These are phyloP conservation scores for Tricholomella constricta DNA, from an alignment of 768 basidiomycete genomes.

Conservation along the genomic window DNA sequence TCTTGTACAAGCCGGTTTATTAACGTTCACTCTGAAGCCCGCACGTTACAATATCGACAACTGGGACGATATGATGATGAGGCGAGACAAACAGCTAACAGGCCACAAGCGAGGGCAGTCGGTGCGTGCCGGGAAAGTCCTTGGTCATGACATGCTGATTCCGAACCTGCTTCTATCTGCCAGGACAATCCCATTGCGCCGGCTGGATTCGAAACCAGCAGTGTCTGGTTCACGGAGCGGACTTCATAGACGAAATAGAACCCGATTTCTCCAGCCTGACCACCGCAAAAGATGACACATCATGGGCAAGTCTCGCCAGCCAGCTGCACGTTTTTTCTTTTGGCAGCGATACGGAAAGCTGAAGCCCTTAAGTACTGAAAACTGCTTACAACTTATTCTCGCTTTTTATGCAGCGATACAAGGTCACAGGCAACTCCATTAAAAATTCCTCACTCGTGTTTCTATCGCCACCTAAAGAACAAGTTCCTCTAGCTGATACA, in stretches of 20 bases:
- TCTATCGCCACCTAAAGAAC: conserved; percentile 43
- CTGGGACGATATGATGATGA: conserved; percentile 98
- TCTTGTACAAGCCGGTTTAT: not conserved
- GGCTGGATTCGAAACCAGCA: conserved; percentile 69
- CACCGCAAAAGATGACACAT: too few species aligned
- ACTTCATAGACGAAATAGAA: conserved; percentile 37
- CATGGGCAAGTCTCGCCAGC: too few species aligned
- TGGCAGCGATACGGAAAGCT: too few species aligned
- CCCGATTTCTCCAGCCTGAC: not conserved
- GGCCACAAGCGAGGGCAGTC: conserved; percentile 85
- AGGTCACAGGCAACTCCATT: too few species aligned
- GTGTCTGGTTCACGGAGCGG: conserved; percentile 71
- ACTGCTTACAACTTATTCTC: too few species aligned
- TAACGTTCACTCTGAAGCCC: conserved; percentile 48
- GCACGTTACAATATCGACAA: conserved; percentile 82
- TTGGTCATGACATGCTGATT: not conserved
- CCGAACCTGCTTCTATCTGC: not conserved
- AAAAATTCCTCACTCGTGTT: too few species aligned
- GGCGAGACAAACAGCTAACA: conserved; percentile 83
- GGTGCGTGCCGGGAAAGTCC: conserved; percentile 46
- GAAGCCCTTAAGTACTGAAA: too few species aligned
- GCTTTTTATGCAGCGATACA: too few species aligned
- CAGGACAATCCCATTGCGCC: conserved; percentile 74
- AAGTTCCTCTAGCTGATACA: conserved; percentile 76
- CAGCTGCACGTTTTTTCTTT: too few species aligned